These are phyloP conservation scores for Hanseniaspora jakobsenii DNA, from an alignment of 805 yeast genomes.

Conservation along the genomic window DNA sequence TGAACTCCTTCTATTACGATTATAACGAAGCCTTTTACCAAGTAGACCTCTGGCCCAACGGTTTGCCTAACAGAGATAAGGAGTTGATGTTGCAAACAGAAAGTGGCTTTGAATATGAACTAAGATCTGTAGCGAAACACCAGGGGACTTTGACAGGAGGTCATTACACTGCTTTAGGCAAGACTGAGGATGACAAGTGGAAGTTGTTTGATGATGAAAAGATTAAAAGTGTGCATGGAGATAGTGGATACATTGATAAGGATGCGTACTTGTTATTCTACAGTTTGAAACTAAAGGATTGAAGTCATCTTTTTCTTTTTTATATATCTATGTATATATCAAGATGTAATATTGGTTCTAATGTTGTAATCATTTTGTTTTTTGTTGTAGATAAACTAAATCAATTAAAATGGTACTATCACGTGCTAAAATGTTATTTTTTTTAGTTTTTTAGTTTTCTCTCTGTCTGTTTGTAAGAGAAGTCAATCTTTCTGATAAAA, in stretches of 20 bases:
- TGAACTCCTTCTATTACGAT: slow-evolving; percentile 63
- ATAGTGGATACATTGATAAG: slow-evolving; percentile 46
- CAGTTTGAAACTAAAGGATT: slow-evolving; percentile 31
- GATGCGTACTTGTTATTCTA: slow-evolving; percentile 81
- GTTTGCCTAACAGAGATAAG: slow-evolving; percentile 58
- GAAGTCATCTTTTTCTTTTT: slow-evolving; percentile 14
- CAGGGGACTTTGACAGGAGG: slow-evolving; percentile 74
- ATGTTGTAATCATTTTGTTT: too few species aligned
- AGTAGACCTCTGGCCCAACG: slow-evolving; percentile 26
- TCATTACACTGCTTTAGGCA: slow-evolving; percentile 73
- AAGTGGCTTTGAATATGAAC: slow-evolving; percentile 63
- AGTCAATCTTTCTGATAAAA: too few species aligned
- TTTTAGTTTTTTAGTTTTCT: too few species aligned
- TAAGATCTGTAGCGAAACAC: slow-evolving; percentile 77
- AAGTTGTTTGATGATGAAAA: slow-evolving; percentile 70
- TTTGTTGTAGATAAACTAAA: too few species aligned
- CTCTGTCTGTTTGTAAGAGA: too few species aligned
- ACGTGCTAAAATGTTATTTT: too few species aligned
- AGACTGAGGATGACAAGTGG: slow-evolving; percentile 39
- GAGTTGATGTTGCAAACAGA: slow-evolving; percentile 21
- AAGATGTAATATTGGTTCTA: not conserved
- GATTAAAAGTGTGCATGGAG: slow-evolving; percentile 41
- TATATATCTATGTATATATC: slow-evolving; percentile 16
- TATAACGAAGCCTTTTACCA: slow-evolving; percentile 7
- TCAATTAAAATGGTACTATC: too few species aligned